Evolutionary conservation across 768 basidiomycete genomes (phyloP).

Genomic region (Tricholoma sp.): DNA sequence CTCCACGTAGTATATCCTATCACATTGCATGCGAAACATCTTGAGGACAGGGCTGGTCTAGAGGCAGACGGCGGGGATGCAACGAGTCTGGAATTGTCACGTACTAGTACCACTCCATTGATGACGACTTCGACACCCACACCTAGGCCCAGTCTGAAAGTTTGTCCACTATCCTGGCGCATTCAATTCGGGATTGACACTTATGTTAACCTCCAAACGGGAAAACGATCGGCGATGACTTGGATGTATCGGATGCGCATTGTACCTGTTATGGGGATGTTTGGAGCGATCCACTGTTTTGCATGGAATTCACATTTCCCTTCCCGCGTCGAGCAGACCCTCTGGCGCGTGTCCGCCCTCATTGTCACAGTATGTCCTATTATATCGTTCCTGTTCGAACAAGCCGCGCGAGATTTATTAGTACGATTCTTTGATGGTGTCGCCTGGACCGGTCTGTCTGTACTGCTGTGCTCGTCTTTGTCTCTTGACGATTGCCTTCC

Average conservation of each 20-base stretch:
- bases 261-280: constrained; percentile 7
- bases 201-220: no score
- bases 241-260: no score
- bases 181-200: background rate
- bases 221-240: no score
- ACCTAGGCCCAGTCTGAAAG: no score
- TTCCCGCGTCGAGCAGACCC: constrained; percentile 9
- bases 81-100: no score
- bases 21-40: no score
- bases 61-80: background rate
- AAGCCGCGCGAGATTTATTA: no score
- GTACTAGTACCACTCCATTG: background rate
- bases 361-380: no score
- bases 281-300: constrained; percentile 18
- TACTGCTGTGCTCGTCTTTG: background rate
- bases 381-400: no score
- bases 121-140: background rate
- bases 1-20: constrained; percentile 10
- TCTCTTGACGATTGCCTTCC: background rate
- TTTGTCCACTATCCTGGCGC: background rate
- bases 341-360: constrained; percentile 17
- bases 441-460: no score
- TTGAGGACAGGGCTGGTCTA: no score
- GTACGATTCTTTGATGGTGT: no score
- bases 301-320: constrained; percentile 16